These are phyloP conservation scores for Iris macrosiphon DNA, from an alignment of 106 monocot genomes.

Conservation along the genomic window DNA sequence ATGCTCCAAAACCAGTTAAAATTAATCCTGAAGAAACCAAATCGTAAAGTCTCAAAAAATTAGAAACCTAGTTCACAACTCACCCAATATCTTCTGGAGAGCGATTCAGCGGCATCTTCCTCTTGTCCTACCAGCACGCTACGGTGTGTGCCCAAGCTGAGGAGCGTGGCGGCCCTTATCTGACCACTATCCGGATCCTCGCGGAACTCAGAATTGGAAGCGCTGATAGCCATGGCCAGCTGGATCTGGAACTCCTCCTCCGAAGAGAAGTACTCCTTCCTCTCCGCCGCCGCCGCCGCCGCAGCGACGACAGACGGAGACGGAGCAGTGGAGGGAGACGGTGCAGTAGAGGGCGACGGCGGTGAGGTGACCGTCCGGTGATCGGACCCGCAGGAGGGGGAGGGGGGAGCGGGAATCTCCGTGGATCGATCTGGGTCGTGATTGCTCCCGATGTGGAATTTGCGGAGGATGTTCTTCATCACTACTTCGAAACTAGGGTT, in stretches of 20 bases:
- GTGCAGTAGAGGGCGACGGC: slow-evolving; percentile 1
- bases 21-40: too few species aligned
- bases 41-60: too few species aligned
- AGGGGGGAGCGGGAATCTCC: neutral
- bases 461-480: slow-evolving; percentile 6
- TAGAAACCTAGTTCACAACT: too few species aligned
- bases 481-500: too few species aligned
- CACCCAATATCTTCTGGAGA: slow-evolving; percentile 26
- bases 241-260: slow-evolving; percentile 98
- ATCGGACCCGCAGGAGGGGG: slow-evolving; percentile 11
- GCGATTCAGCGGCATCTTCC: slow-evolving; percentile 12
- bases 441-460: slow-evolving; percentile 9
- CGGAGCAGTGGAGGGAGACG: neutral
- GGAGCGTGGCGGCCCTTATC: slow-evolving; percentile 44
- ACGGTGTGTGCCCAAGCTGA: slow-evolving; percentile 20
- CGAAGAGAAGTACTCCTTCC: slow-evolving; percentile 53
- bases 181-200: slow-evolving; percentile 70
- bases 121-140: slow-evolving; percentile 21
- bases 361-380: slow-evolving; percentile 4
- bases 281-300: slow-evolving; percentile 10
- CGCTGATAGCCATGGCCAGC: slow-evolving; percentile 86
- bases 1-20: too few species aligned
- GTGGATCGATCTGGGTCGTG: slow-evolving; percentile 14
- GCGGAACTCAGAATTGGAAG: slow-evolving; percentile 59
- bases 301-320: neutral